Base-by-base conservation (phyloP, 2,329 filamentous ascomycete species). In the Trichoderma guizhouense region DNA sequence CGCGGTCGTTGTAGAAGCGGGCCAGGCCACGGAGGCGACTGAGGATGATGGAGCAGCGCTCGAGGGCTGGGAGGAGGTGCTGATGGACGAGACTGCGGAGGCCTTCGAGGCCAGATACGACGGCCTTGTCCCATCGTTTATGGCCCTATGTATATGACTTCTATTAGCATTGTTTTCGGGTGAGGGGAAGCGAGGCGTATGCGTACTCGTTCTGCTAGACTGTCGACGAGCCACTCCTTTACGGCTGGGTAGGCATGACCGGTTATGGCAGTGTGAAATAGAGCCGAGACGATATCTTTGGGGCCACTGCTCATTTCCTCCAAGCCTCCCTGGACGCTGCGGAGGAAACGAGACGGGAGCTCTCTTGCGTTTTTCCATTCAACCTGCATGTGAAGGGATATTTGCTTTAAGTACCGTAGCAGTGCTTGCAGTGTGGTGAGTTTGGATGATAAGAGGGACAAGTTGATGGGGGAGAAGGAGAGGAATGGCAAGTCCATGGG, bases 61-160 rank as follows among this genome's bases (percentile, higher is more conserved):
- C 94, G 2, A 98, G 85, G 0, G 93, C 94, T 0, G 96, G 96
- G 3, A 98, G 86, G 66, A 98, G 90, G 79, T 97, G 95, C 78
- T 97, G 92, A 78, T 97, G 95, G 0, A 94, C 86, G 14, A 98
- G 86, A 67, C 89, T 88, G 64, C 94, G 89, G 11, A 98, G 86
- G 69, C 90, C 91, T 72, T 93, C 90, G 24, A 98, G 91, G 1
- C 94, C 93, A 5, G 90, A 89, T 2, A 89, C 87, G 2, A 97
- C 92, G 7, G 93, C 91, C 78, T 95, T 97, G 74, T 98, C 95
- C 96, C 96, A 99, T 63, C 96, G 87, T 81, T 97, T 98, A 77
- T 97, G 93, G 0, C 94, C 94, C 92, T 96, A 53, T 11, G 18
- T 11, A 21, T 6, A 8, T n/a, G 7, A 3, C 5, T 51, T 6